Evolutionary conservation across 2,329 filamentous ascomycete species (phyloP), one percentile per base, ranked within the genome.

Genomic region (Trichoderma simmonsii): DNA sequence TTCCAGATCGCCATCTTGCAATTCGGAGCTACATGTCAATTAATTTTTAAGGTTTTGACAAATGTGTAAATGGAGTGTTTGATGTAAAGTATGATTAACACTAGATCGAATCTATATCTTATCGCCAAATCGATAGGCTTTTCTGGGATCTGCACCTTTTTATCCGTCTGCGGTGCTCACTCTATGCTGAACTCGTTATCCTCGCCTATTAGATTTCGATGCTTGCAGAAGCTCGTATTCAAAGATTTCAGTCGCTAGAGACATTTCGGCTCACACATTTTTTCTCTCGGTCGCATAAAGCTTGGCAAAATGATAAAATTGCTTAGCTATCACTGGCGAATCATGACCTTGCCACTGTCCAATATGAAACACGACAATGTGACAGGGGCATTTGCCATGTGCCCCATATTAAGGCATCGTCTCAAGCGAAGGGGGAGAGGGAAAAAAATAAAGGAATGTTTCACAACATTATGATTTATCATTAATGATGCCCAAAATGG

Each of bases 401-500:
- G 43, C 57, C 57, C 39, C 67, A 70, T 69, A 34, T 61, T 54
- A 70, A 70, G 57, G 66, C 66, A 62, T 43, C 56, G 21, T 61
- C 56, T 39, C 56, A 70, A 70, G 67, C 39, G 21, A 62, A 70
- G 36, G 56, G 21, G 66, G 34, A 51, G 7, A 32, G 43, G n/a
- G n/a, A 51, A 51, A 51, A 36, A 69, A 56, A 32, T 28, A 61
- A 26, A 51, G 60, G 39, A 62, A 54, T 62, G 67, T 62, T 70
- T 62, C 57, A 69, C 57, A 62, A 61, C 67, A 70, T 54, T 69
- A 70, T 70, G 67, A 70, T 62, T 70, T 36, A 54, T 70, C 67
- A 70, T 70, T 62, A 54, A 62, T 62, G 67, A 54, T 70, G 57
- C 39, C 57, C 28, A 62, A 36, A 70, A 61, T n/a, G 56, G 18